These are phyloP conservation scores for Pleomassaria siparia DNA, from an alignment of 2,329 filamentous ascomycete genomes.

Conservation along the genomic window DNA sequence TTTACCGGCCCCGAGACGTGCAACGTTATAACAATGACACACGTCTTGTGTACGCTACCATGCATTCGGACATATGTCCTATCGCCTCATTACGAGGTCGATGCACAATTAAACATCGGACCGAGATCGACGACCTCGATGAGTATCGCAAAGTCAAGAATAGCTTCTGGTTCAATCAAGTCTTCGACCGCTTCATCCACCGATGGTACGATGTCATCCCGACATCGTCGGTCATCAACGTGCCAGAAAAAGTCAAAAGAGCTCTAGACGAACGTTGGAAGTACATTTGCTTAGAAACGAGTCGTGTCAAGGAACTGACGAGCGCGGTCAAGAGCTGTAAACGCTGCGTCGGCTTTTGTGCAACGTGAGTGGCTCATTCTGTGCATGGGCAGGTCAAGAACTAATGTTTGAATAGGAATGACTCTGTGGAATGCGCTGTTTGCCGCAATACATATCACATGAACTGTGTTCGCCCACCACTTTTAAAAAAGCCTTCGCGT, in stretches of 20 bases:
- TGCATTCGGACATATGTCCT: constrained; percentile 97
- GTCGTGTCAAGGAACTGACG: constrained; percentile 90
- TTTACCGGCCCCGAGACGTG: constrained; percentile 94
- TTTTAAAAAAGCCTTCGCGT: constrained; percentile 93
- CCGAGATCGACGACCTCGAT: constrained; percentile 80
- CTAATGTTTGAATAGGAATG: constrained; percentile 60
- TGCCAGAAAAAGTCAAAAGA: constrained; percentile 91
- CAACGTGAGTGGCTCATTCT: constrained; percentile 65
- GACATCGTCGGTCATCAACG: constrained; percentile 89
- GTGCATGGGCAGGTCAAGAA: constrained; percentile 1
- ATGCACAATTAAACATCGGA: constrained; percentile 85
- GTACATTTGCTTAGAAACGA: constrained; percentile 91
- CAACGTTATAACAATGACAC: constrained; percentile 89
- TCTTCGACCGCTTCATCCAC: constrained; percentile 97
- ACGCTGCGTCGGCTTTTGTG: constrained; percentile 86
- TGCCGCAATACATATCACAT: constrained; percentile 97
- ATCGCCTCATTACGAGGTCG: constrained; percentile 90
- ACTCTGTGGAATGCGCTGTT: constrained; percentile 96
- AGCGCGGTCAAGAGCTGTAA: constrained; percentile 96
- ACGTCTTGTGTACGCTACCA: constrained; percentile 88
- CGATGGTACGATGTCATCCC: constrained; percentile 97
- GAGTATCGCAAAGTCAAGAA: constrained; percentile 82
- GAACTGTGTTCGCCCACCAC: constrained; percentile 89
- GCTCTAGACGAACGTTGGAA: constrained; percentile 96
- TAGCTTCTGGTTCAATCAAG: constrained; percentile 94